Base-by-base conservation (phyloP, 2,329 filamentous ascomycete species). In the Akanthomyces lecanii region DNA sequence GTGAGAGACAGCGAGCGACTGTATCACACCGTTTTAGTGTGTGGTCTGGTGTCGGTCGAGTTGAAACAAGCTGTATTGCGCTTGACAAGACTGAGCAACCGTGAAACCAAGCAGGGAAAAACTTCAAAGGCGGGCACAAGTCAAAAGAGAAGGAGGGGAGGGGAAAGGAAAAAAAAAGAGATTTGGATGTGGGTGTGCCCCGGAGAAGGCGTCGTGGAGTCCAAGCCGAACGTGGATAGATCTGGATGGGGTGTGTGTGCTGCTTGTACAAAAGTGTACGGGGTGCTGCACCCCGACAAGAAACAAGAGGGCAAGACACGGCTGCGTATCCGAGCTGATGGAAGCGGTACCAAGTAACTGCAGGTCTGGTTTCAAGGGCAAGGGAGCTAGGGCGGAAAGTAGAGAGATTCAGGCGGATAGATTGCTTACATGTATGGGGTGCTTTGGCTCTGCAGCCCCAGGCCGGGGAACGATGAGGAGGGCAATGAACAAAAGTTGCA, bases 141-240 rank as follows among this genome's bases (percentile, higher is more conserved):
- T 51, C 10, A 33, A 36, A 36, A 25, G 45, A 25, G 25, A 38
- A 23, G 50, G 33, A 61, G 28, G 42, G 25, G 40, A 38, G 59
- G 56, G 48, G 28, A 36, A 38, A 47, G 50, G 40, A 30, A 44
- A 28, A 33, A 44, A 10, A 36, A 61, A 38, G 48, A 61, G 59
- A 61, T 48, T 61, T 48, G 59, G 30, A 47, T 61, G 59, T 61
- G 59, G 59, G 51, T 52, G 51, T 52, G 38, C 50, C 42, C 40
- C 50, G 18, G 23, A 48, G 51, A 61, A 61, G 59, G 59, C 42
- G 59, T 55, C 59, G 59, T 61, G 50, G 59, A 61, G 59, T 61
- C 59, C 59, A 61, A 54, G 23, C 50, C 42, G 21, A 48, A 54
- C 59, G 51, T 61, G 59, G 51, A 54, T 40, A 61, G 59, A 61